Evolutionary conservation across 2,329 filamentous ascomycete genomes (phyloP), one percentile per base, ranked within the genome.

Genomic region (Dactylellina parvicollis): DNA sequence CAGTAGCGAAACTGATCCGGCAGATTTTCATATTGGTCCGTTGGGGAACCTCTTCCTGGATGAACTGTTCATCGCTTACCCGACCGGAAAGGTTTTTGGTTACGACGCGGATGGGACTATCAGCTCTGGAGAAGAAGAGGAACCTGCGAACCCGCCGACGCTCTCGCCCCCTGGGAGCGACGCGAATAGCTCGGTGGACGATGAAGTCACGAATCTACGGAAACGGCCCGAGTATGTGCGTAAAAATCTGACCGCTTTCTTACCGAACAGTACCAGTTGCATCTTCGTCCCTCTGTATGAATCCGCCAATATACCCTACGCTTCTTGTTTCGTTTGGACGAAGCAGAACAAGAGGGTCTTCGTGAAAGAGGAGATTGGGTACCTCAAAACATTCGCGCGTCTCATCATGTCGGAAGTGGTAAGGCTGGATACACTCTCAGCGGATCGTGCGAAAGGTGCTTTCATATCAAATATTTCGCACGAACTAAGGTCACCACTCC

Each of bases 391-490:
- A 0, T 87, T 87, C 72, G 83, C 83, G 0, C 83, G 84, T 59
- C 83, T 84, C 0, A 84, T 86, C 14, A 87, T 87, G 81, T 82
- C 85, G 0, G 86, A 89, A 59, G 80, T 88, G 0, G 82, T 84
- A 0, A 81, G 84, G 1, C 72, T 86, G 49, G 84, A 87, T 67
- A 85, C 84, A 0, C 79, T 56, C 36, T 74, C 32, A 8, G 80
- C 81, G 0, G 81, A 83, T 32, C 83, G 81, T 57, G 85, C 85
- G 42, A 88, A 87, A 77, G 83, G 84, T 1, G 86, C 88, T 65
- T 84, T 87, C 34, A 82, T 89, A 5, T 84, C 85, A 0, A 87
- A 85, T 0, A 83, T 89, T 4, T 87, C 85, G 2, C 87, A 89
- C 76, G 87, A 89, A 77, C 79, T 89, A 12, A 82, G 87, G 3